Evolutionary conservation across 345 rosid genomes (phyloP).

Genomic region (Trapa incisa): DNA sequence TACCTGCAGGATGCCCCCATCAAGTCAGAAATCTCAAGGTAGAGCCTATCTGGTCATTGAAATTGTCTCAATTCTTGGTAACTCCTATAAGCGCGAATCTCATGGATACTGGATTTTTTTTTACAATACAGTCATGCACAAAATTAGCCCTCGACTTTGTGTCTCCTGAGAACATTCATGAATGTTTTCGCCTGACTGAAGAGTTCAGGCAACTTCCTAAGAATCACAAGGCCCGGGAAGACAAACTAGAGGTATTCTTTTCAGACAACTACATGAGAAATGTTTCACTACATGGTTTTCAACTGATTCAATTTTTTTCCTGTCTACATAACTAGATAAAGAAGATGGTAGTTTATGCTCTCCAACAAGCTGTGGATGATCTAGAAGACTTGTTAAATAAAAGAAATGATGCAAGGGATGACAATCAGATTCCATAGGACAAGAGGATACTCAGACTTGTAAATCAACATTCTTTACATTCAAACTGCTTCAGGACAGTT

Average conservation of each 20-base stretch:
- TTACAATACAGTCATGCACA: constrained; percentile 54
- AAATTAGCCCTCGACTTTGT: constrained; percentile 91
- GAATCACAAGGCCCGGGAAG: constrained; percentile 77
- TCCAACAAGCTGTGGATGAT: constrained; percentile 21
- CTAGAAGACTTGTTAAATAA: constrained; percentile 8
- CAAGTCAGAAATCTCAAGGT: constrained; percentile 96
- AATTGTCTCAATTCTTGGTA: too few relatives aligned
- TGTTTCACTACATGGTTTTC: not conserved
- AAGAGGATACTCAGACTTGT: not conserved
- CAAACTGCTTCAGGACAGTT: not conserved
- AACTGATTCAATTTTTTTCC: not conserved
- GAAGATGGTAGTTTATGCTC: constrained; percentile 67
- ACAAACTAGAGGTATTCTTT: constrained; percentile 69
- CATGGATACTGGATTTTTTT: not conserved
- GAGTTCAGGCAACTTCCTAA: constrained; percentile 81
- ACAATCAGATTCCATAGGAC: not conserved
- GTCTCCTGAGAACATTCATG: constrained; percentile 66
- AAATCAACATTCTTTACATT: not conserved
- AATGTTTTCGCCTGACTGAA: constrained; percentile 67
- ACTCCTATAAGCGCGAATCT: not conserved
- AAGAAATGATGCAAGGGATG: not conserved
- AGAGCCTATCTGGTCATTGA: not conserved
- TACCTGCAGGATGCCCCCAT: constrained; percentile 96
- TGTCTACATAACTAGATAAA: constrained; percentile 36
- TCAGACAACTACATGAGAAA: not conserved